Evolutionary conservation across 2,329 filamentous ascomycete genomes (phyloP).

Genomic region (Nannizzia gypsea): DNA sequence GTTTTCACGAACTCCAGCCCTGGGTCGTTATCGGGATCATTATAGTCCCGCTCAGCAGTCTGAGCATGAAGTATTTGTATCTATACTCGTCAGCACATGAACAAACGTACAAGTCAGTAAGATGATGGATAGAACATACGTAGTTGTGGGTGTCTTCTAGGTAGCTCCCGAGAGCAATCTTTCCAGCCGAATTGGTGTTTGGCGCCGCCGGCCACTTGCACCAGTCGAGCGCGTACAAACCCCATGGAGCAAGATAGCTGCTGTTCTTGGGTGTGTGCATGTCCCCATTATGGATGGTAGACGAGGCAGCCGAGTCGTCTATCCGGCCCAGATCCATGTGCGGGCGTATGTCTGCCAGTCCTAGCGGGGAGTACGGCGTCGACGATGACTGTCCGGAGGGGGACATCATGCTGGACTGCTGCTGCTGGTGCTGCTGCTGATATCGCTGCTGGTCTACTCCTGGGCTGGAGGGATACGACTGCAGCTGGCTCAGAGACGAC

Average conservation of each 20-base stretch:
- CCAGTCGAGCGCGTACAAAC: slow-evolving; percentile 95
- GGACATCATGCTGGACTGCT: slow-evolving; percentile 51
- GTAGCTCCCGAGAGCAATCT: slow-evolving; percentile 91
- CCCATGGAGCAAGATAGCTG: slow-evolving; percentile 90
- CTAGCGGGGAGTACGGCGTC: slow-evolving; percentile 71
- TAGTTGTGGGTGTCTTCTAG: slow-evolving; percentile 97
- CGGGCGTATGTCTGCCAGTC: slow-evolving; percentile 81
- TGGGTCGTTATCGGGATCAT: slow-evolving; percentile 54
- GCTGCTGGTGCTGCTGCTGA: slow-evolving; percentile 26
- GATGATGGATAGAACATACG: slow-evolving; percentile 40
- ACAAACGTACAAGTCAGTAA: neutral
- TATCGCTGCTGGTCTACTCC: slow-evolving; percentile 50
- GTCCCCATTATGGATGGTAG: slow-evolving; percentile 55
- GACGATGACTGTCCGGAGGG: slow-evolving; percentile 34
- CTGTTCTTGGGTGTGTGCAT: slow-evolving; percentile 59
- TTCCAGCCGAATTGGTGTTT: slow-evolving; percentile 59
- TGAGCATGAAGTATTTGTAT: slow-evolving; percentile 96
- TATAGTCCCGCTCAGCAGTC: slow-evolving; percentile 51
- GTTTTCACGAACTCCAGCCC: slow-evolving; percentile 84
- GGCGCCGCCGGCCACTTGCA: slow-evolving; percentile 87
- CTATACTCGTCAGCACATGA: slow-evolving; percentile 34
- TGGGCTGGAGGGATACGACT: slow-evolving; percentile 58
- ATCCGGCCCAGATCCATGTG: slow-evolving; percentile 70
- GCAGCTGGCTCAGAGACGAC: slow-evolving; percentile 52
- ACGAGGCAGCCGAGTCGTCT: slow-evolving; percentile 51